A percentile compares a stretch with the other conserved stretches of the same genome.
phyloP scores from a whole-genome alignment of 1,284 basidiomycete species.

The Tilletia indica region DNA sequence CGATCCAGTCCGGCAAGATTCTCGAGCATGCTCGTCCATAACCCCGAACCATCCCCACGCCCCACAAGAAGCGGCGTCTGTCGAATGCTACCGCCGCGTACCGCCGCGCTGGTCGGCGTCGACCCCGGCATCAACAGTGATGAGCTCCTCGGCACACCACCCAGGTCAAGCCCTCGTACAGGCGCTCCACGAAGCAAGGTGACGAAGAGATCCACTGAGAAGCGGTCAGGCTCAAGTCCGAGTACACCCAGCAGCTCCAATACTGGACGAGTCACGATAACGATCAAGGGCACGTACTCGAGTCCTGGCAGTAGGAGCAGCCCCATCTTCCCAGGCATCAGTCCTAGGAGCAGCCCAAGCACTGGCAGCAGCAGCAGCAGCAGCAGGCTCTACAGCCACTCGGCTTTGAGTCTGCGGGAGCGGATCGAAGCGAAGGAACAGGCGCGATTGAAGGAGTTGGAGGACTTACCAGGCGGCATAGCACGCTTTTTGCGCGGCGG shows the following conservation, averaged over 20 bases:
- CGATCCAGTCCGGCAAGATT: too few species aligned
- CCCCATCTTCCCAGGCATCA: background rate
- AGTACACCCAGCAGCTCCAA: background rate
- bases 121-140: too few species aligned
- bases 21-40: too few species aligned
- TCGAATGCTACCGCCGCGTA: too few species aligned
- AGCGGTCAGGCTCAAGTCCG: too few species aligned
- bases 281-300: background rate
- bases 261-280: background rate
- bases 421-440: slow-evolving; percentile 16
- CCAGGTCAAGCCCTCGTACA: background rate
- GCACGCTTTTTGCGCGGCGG: slow-evolving; percentile 2
- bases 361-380: background rate
- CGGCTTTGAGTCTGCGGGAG: slow-evolving; percentile 9
- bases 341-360: background rate
- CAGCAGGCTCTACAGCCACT: background rate
- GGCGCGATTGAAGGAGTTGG: slow-evolving; percentile 8
- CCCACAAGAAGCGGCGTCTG: too few species aligned
- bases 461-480: background rate
- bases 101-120: too few species aligned
- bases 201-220: background rate
- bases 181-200: background rate
- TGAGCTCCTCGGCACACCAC: too few species aligned
- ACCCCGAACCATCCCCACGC: too few species aligned
- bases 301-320: background rate